Conservation (phyloP, 345 rosid species). For the Populus ilicifolia region DNA sequence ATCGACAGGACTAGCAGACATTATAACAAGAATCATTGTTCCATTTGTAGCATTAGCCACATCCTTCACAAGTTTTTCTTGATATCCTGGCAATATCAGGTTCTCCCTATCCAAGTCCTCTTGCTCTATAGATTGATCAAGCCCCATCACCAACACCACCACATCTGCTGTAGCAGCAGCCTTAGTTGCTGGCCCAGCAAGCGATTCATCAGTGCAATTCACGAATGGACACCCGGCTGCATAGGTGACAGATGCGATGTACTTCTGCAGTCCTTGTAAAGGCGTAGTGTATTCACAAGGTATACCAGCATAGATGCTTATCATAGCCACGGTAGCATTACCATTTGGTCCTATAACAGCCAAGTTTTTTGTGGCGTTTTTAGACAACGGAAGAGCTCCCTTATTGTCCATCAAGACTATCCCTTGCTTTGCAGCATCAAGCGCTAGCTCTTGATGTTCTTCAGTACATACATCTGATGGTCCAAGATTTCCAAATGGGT, state of each 20-base stretch:
- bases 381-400: conserved; percentile 46
- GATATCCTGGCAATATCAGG: conserved; percentile 45
- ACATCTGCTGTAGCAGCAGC: conserved; percentile 29
- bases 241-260: conserved; percentile 12
- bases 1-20: conserved; percentile 51
- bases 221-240: conserved; percentile 34
- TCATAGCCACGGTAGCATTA: conserved; percentile 40
- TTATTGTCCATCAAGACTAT: conserved; percentile 40
- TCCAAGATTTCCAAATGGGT: conserved; percentile 41
- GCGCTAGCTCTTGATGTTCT: conserved; percentile 37
- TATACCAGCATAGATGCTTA: conserved; percentile 44
- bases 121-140: conserved; percentile 39
- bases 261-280: conserved; percentile 44
- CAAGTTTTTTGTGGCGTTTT: conserved; percentile 14
- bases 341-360: conserved; percentile 49
- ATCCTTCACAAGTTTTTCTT: conserved; percentile 34
- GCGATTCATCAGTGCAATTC: conserved; percentile 22
- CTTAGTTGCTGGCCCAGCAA: conserved; percentile 18
- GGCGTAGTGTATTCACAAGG: conserved; percentile 50
- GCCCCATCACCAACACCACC: conserved; percentile 40
- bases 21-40: conserved; percentile 34
- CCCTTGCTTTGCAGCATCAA: conserved; percentile 51
- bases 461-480: conserved; percentile 43
- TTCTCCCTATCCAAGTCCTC: conserved; percentile 43
- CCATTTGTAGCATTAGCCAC: conserved; percentile 35